Conservation (phyloP, 371 early-diverging fungal genomes). For the Polyrhizophydium stewartii region DNA sequence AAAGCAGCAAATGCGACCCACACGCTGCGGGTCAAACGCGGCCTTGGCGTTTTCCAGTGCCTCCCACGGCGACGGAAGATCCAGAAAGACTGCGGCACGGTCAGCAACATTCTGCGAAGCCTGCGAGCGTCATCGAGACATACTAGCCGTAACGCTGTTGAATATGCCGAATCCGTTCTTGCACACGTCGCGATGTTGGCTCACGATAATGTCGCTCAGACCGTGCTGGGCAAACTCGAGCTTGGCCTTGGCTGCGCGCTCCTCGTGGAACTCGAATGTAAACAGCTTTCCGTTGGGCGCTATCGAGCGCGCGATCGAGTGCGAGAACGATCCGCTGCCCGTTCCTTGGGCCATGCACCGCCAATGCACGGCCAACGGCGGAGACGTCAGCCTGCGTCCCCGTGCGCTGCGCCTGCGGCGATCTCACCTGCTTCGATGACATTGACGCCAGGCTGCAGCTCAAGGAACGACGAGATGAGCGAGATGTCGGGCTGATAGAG, state of each 20-base stretch:
- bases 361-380: too few species aligned
- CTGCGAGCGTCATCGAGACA: too few species aligned
- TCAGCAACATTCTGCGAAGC: too few species aligned
- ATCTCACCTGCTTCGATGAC: conserved; percentile 83
- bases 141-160: conserved; percentile 70
- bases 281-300: conserved; percentile 83
- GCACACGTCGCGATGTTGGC: conserved; percentile 84
- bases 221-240: conserved; percentile 81
- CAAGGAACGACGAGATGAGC: conserved; percentile 72
- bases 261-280: conserved; percentile 91
- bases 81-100: conserved; percentile 74
- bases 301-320: conserved; percentile 83
- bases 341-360: conserved; percentile 61
- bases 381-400: too few species aligned
- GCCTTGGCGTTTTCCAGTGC: conserved; percentile 77
- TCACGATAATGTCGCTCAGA: conserved; percentile 57
- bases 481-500: conserved; percentile 91
- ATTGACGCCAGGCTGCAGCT: conserved; percentile 77
- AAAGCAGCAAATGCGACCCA: conserved; percentile 86
- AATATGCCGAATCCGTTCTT: conserved; percentile 80
- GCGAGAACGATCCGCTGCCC: conserved; percentile 94
- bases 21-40: conserved; percentile 69
- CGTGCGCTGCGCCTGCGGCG: too few species aligned
- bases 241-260: conserved; percentile 64
- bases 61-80: conserved; percentile 96